These are phyloP conservation scores for Gaultheria prostrata DNA, from an alignment of 148 eudicot species.

Conservation along the genomic window DNA sequence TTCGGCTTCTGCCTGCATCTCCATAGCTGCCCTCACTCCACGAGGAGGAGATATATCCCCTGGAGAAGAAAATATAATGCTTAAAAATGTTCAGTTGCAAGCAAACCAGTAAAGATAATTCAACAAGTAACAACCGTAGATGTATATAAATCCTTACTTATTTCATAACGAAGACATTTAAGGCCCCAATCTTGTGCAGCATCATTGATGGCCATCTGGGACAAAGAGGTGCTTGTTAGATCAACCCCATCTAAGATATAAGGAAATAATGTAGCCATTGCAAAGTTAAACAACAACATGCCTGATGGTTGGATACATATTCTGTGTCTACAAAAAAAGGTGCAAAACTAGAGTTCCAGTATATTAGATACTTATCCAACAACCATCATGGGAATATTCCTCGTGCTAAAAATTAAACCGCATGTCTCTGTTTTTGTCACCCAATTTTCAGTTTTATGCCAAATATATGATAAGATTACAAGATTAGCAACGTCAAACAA, in stretches of 20 bases:
- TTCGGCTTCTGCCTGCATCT: slow-evolving; percentile 99
- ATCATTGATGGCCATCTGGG: slow-evolving; percentile 78
- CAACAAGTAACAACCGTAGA: neutral
- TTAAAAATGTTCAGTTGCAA: neutral
- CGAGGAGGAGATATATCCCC: slow-evolving; percentile 97
- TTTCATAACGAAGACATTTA: slow-evolving; percentile 88
- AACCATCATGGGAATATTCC: neutral
- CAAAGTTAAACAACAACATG: neutral
- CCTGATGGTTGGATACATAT: neutral
- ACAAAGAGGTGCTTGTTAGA: slow-evolving; percentile 15
- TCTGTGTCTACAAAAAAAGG: neutral
- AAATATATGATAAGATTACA: neutral
- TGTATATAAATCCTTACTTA: slow-evolving; percentile 42
- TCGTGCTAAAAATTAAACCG: neutral
- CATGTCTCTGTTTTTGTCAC: neutral
- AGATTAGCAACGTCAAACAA: neutral
- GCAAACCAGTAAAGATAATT: slow-evolving; percentile 6
- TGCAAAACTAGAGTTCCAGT: neutral
- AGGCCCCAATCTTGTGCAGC: slow-evolving; percentile 92
- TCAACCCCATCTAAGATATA: neutral
- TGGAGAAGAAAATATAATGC: slow-evolving; percentile 22
- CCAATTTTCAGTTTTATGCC: neutral
- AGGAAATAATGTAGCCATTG: neutral
- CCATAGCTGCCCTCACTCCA: slow-evolving; percentile 86
- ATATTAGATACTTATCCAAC: neutral